Base-by-base conservation (phyloP, 2,329 filamentous ascomycete genomes). In the Domatiomyces catenatus region DNA sequence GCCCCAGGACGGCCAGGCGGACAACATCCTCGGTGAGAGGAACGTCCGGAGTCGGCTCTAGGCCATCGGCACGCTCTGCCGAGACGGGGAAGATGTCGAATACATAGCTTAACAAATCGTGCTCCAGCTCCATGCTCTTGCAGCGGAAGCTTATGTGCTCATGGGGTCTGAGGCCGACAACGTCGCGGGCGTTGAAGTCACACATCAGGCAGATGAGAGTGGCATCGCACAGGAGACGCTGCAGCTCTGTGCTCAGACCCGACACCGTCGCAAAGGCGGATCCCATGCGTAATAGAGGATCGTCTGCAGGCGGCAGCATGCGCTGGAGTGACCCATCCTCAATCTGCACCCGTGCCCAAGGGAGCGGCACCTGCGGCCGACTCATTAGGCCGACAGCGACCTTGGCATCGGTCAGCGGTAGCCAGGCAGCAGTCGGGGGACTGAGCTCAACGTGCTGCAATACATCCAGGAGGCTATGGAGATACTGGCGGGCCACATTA, bases 371-470 rank as follows among this genome's bases (percentile, higher is more conserved):
- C 18, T 64, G 54, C 1, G 67, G 66, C 42, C 60, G 61, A 18
- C 58, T 57, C 55, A 67, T 57, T 10, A 67, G 52, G 3, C 62
- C 66, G 8, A 62, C 60, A 32, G 64, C 63, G 20, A 63, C 56
- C 56, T 58, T 56, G 49, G 54, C 49, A 48, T 53, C 52, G 10
- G 51, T 44, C 17, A 58, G 50, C 6, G 54, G 56, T 28, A 55
- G 46, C 56, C 52, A 55, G 18, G 48, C 45, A 48, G 50, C 17
- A 18, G 50, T 50, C 22, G 56, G 57, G 26, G 66, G 65, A 5
- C 66, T 62, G n/a, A 65, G 52, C 3, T 65, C 62, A 10, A 69
- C 64, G 62, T 69, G 66, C 8, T 58, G 60, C 50, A 62, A 63
- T 8, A 70, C 58, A 2, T 52, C 48, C 10, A 46, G 46, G 32